Evolutionary conservation across 345 rosid species (phyloP), one percentile per base, ranked within the genome.

Genomic region (Erodium maritimum): DNA sequence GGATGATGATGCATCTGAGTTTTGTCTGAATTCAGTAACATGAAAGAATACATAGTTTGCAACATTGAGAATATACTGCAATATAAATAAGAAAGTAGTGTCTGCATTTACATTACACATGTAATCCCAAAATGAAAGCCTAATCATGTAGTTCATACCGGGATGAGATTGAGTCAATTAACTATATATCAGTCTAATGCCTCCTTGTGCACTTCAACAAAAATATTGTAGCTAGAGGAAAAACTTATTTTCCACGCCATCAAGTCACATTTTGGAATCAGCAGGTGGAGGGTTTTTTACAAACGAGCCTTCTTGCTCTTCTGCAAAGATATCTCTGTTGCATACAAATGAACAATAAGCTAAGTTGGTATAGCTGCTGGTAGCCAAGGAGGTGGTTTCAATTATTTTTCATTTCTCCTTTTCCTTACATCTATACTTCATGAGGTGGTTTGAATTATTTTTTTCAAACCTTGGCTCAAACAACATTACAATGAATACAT

Each of bases 321-420:
- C 59, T 67, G 74, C 46, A 80, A 64, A 21, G 76, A 74, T 24
- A 80, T 72, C 81, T 74, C 75, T 25, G 23, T n/a, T 2, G 21
- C 42, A 59, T 20, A 20, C 12, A 19, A 21, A 21, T 20, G 46
- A 11, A 14, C 42, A 59, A 29, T n/a, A 8, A 21, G n/a, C 5
- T 5, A 6, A 2, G 17, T 10, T n/a, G 5, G 23, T 21, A 23
- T 19, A 54, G 4, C 18, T 23, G 17, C 21, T 20, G 17, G 56
- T 54, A 19, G 4, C 20, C 56, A 14, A 54, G 21, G 12, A n/a
- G n/a, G n/a, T n/a, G n/a, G n/a, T n/a, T n/a, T n/a, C n/a, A n/a
- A n/a, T n/a, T n/a, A 53, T 23, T 33, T 29, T 12, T 8, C 45
- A 18, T 8, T 29, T 29, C 34, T 29, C 8, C 3, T 29, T 29